Evolutionary conservation across 345 rosid species (phyloP), one percentile per base, ranked within the genome.

Genomic region (Cardamine occulta): DNA sequence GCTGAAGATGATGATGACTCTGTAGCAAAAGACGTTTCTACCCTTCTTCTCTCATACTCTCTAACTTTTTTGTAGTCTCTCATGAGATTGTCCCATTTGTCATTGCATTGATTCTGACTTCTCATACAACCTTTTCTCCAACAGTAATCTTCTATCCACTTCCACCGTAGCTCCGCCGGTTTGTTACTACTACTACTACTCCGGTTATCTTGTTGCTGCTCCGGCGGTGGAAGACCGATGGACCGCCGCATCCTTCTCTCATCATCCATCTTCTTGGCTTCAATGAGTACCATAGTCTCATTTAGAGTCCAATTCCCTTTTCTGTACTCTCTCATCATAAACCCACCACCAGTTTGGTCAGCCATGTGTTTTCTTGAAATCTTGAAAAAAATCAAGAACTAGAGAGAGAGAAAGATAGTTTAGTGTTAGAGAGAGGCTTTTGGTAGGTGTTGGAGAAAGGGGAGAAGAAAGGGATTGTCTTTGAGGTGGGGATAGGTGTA

Each of bases 11-110:
- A 59, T 29, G 80, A 77, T 3, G 80, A 77, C 15, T 26, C 79
- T n/a, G 65, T 63, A 4, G 73, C 55, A 44, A 63, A 55, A 18
- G 79, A 63, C 75, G 79, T 13, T 26, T 72, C 83, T 26, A 80
- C 80, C 35, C 78, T 24, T 68, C 86, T 55, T 63, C 80, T 74
- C 58, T 88, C 89, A 32, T 88, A 84, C 51, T 91, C 97, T 34
- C 97, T 84, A 7, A 91, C 91, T 61, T 89, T 93, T 87, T 93
- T 89, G 88, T 88, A 93, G 37, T 93, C 97, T 79, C 98, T 87
- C 97, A 89, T 91, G 74, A 93, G 90, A 81, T 93, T 93, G 67
- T 93, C 97, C 96, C 97, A 91, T 80, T 93, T 93, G 85, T 93
- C 98, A 78, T 93, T 93, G 82, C 98, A 93, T 79, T 93, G 97